Percentiles rank a stretch among this genome's conserved stretches.
These are phyloP conservation scores for Erodium maritimum DNA, from an alignment of 345 rosid species.

Conservation along the genomic window DNA sequence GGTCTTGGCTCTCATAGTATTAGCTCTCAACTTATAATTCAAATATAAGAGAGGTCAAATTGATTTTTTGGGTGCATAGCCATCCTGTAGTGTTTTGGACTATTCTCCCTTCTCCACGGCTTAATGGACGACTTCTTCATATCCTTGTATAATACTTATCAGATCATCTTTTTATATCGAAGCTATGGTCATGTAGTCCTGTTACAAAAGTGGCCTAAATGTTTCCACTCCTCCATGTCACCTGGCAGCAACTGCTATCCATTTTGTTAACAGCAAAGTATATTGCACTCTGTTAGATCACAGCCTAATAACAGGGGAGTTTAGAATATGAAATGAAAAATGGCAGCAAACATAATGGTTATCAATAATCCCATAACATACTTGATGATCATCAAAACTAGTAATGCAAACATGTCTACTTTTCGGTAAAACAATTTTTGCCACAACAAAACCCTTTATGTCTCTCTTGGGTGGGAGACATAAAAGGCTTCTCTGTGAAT, in stretches of 20 bases:
- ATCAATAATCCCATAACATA: background rate
- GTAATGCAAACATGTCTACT: background rate
- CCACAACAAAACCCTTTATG: no score
- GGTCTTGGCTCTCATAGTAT: no score
- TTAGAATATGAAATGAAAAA: background rate
- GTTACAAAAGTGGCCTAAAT: conserved; percentile 11
- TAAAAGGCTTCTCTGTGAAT: no score
- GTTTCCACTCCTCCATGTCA: conserved; percentile 75
- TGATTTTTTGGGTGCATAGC: conserved; percentile 12
- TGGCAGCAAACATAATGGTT: background rate
- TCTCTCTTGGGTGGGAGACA: no score
- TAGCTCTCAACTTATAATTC: background rate
- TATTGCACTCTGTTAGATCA: background rate
- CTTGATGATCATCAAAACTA: background rate
- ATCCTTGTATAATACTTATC: conserved; percentile 25
- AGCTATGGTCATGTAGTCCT: conserved; percentile 58
- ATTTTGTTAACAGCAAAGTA: conserved; percentile 4
- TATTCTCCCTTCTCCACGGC: conserved; percentile 35
- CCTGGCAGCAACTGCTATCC: conserved; percentile 62
- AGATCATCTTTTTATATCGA: conserved; percentile 63
- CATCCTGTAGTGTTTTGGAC: conserved; percentile 17
- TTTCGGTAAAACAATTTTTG: background rate
- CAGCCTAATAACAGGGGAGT: background rate
- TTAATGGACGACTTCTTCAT: conserved; percentile 36
- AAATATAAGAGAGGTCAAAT: background rate